phyloP scores from a whole-genome alignment of 2,329 filamentous ascomycete species.

The Colletotrichum costaricense region DNA sequence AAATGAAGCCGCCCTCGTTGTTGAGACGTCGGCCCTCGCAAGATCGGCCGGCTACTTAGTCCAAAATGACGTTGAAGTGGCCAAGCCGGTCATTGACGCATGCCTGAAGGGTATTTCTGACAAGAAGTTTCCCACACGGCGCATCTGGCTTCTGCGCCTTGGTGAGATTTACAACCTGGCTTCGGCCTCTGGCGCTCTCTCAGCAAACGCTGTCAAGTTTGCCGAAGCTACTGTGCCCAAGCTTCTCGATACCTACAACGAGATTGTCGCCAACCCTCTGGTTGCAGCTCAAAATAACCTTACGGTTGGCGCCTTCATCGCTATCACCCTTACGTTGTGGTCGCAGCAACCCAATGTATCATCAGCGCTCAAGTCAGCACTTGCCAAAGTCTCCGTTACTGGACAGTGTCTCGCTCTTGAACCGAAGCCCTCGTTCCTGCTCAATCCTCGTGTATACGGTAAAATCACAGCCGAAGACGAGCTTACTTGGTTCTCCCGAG shows the following conservation, averaged over 20 bases:
- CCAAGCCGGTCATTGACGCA: conserved; percentile 75
- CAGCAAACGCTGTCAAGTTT: conserved; percentile 58
- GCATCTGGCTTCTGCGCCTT: conserved; percentile 81
- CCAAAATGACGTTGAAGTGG: conserved; percentile 67
- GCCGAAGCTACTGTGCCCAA: conserved; percentile 64
- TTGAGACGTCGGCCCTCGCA: conserved; percentile 79
- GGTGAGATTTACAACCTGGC: conserved; percentile 74
- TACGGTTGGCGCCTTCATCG: conserved; percentile 82
- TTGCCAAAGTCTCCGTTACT: conserved; percentile 70
- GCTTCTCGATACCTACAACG: conserved; percentile 78
- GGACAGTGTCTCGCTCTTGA: conserved; percentile 75
- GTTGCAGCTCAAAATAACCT: conserved; percentile 84
- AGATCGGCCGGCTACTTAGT: conserved; percentile 74
- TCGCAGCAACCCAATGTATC: conserved; percentile 66
- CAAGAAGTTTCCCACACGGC: conserved; percentile 82
- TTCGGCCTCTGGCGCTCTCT: conserved; percentile 1
- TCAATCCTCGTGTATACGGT: conserved; percentile 86
- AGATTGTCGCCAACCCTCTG: conserved; percentile 81
- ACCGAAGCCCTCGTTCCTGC: conserved; percentile 88
- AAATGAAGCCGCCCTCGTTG: conserved; percentile 83
- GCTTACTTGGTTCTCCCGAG: conserved; percentile 78
- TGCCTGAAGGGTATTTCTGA: conserved; percentile 86
- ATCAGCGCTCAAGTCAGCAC: conserved; percentile 53
- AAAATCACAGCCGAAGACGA: conserved; percentile 83
- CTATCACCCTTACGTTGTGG: conserved; percentile 71